A percentile compares a stretch with the other conserved stretches of the same genome.
Evolutionary conservation across 2,329 filamentous ascomycete genomes (phyloP).

Genomic region (Leptographium procerum): DNA sequence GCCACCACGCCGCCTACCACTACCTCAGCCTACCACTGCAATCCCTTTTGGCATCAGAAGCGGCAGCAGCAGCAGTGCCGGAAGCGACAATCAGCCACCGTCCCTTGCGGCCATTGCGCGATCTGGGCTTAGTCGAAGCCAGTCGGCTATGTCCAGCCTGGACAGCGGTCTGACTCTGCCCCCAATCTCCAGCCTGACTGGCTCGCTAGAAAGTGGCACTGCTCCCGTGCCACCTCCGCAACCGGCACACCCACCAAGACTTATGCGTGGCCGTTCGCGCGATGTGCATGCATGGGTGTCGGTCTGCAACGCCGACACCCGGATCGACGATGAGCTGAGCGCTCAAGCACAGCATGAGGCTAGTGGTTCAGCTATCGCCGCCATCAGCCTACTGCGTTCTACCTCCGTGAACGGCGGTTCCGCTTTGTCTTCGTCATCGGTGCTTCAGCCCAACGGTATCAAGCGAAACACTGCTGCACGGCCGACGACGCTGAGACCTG

Average conservation of each 20-base stretch:
- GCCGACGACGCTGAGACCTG: slow-evolving; percentile 19
- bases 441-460: slow-evolving; percentile 42
- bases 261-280: slow-evolving; percentile 63
- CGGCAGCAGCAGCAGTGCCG: not conserved
- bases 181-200: slow-evolving; percentile 41
- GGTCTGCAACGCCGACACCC: slow-evolving; percentile 69
- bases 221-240: slow-evolving; percentile 7
- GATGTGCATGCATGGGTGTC: slow-evolving; percentile 88
- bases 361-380: slow-evolving; percentile 67
- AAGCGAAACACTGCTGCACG: slow-evolving; percentile 50
- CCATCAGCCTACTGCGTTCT: slow-evolving; percentile 70
- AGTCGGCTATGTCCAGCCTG: slow-evolving; percentile 51
- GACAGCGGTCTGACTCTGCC: slow-evolving; percentile 40
- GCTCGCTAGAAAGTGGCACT: slow-evolving; percentile 18
- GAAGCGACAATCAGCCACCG: slow-evolving; percentile 24
- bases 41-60: not conserved
- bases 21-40: slow-evolving; percentile 19
- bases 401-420: slow-evolving; percentile 34
- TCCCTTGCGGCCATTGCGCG: slow-evolving; percentile 36
- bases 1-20: slow-evolving; percentile 53
- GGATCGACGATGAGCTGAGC: slow-evolving; percentile 58
- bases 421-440: slow-evolving; percentile 20
- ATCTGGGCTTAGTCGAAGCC: slow-evolving; percentile 54
- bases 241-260: slow-evolving; percentile 26
- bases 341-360: slow-evolving; percentile 72